These are phyloP conservation scores for Corymbia citriodora DNA, from an alignment of 441 rosid species.

Conservation along the genomic window DNA sequence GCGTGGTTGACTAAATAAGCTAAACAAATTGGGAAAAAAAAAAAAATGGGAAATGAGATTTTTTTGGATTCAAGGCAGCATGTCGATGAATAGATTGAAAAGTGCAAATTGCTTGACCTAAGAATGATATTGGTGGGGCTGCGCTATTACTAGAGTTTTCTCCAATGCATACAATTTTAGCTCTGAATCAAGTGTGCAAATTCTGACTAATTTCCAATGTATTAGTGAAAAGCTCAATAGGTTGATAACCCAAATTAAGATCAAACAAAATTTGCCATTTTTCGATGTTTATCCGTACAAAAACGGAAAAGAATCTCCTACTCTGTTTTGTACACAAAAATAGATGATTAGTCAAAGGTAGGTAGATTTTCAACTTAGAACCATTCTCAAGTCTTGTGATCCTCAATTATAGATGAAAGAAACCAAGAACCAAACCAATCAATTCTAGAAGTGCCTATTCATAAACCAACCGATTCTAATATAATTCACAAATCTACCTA, in stretches of 20 bases:
- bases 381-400: background rate
- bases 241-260: background rate
- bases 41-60: background rate
- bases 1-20: background rate
- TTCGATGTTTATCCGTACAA: background rate
- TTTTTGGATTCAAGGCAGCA: background rate
- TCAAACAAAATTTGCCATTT: background rate
- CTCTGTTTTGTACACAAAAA: background rate
- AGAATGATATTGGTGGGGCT: background rate
- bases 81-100: background rate
- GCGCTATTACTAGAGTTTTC: background rate
- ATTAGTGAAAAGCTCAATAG: background rate
- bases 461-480: fast-evolving
- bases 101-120: background rate
- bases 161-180: background rate
- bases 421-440: background rate
- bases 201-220: background rate
- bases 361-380: fast-evolving
- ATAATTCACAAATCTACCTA: fast-evolving
- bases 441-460: fast-evolving
- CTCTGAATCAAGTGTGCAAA: background rate
- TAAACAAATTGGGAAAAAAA: background rate
- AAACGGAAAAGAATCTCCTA: fast-evolving
- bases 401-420: background rate
- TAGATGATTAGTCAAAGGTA: fast-evolving